phyloP scores from a whole-genome alignment of 202 grass and related monocot species.

The Carex arenaria region DNA sequence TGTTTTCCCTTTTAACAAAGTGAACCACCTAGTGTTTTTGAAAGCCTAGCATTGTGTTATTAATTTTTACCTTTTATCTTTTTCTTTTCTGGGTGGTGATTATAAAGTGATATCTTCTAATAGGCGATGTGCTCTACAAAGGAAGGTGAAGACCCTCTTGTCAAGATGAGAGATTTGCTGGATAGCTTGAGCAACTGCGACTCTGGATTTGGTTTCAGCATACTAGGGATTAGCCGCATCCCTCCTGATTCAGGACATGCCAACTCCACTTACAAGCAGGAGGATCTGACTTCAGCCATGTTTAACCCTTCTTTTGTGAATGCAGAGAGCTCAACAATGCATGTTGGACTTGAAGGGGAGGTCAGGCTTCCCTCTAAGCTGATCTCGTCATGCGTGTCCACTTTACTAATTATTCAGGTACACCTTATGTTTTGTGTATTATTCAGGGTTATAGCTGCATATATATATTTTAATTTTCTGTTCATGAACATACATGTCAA shows the following conservation, averaged over 20 bases:
- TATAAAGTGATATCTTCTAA: conserved; percentile 5
- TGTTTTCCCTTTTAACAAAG: background rate
- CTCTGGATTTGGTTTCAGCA: conserved; percentile 52
- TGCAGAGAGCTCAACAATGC: conserved; percentile 33
- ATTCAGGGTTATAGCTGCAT: background rate
- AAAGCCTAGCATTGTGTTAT: background rate
- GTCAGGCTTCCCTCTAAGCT: conserved; percentile 54
- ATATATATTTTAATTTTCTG: background rate
- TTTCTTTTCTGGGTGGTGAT: conserved; percentile 18
- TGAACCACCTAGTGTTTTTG: background rate
- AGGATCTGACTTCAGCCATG: conserved; percentile 26
- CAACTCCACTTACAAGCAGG: conserved; percentile 39
- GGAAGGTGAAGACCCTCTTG: conserved; percentile 59
- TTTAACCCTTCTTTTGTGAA: conserved; percentile 4
- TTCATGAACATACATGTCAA: background rate
- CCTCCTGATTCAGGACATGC: conserved; percentile 52
- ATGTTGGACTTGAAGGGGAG: conserved; percentile 23
- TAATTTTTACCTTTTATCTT: background rate
- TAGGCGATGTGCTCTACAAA: conserved; percentile 63
- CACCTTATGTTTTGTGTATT: background rate
- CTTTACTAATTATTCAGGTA: conserved; percentile 84
- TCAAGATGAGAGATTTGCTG: conserved; percentile 69
- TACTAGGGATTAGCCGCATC: conserved; percentile 43
- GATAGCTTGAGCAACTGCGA: conserved; percentile 47
- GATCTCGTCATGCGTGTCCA: conserved; percentile 74